Evolutionary conservation across 2,329 filamentous ascomycete genomes (phyloP), one percentile per base, ranked within the genome.

Genomic region (Diplodia mutila): DNA sequence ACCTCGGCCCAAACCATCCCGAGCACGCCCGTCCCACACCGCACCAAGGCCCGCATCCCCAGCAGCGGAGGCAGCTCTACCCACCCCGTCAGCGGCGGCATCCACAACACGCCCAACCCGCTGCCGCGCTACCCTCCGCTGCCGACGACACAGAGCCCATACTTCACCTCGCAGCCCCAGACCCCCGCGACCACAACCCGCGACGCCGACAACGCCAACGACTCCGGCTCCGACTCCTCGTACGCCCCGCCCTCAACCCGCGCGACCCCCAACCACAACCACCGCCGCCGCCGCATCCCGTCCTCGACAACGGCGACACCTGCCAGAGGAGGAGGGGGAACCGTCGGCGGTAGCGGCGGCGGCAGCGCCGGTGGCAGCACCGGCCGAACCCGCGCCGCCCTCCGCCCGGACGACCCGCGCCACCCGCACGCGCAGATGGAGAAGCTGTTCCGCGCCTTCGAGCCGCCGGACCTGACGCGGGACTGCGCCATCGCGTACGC

Each of bases 401-500:
- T 27, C 34, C 49, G 51, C 59, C 72, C 21, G 71, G 73, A 34
- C 75, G 21, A 75, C 73, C 65, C 8, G 9, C 16, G 0, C 54
- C 32, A 21, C 25, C 39, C 57, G 39, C 39, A 48, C 57, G 57
- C 39, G 21, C 51, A 46, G 7, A 54, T 51, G 46, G 55, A 66
- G 37, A 34, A n/a, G 2, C 29, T 14, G 14, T 61, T 67, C 46
- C 51, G 29, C 21, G 39, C 27, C 2, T 71, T 71, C 16, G 65
- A 53, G 8, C 75, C 75, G 32, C 77, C 76, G 23, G 65, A 68
- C 2, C 70, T 80, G 39, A 77, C 76, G 55, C 54, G 70, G 16
- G 71, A 78, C 57, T 80, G 76, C 61, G 74, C 77, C 0, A 73
- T 80, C 39, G 73, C 74, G 21, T 79, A 75, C 69, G 78, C 79